These are phyloP conservation scores for Fusarium sterilihyphosum DNA, from an alignment of 2,329 filamentous ascomycete species.

Conservation along the genomic window DNA sequence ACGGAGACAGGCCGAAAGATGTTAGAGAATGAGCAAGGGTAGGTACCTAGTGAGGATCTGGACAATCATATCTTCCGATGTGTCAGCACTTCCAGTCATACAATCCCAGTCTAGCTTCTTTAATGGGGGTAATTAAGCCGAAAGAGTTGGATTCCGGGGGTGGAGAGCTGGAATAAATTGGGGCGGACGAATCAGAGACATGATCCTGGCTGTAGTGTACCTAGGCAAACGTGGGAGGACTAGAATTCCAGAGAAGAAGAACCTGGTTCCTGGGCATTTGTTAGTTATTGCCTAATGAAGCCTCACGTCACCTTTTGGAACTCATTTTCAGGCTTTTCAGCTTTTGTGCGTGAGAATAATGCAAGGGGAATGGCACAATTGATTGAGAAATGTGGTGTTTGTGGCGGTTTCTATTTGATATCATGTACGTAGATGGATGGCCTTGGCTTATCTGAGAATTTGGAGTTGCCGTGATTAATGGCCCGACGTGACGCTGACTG, in stretches of 20 bases:
- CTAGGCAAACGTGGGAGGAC: background rate
- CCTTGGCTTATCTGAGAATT: constrained; percentile 38
- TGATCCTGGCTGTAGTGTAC: background rate
- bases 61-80: constrained; percentile 19
- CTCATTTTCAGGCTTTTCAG: background rate
- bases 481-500: constrained; percentile 20
- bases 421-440: background rate
- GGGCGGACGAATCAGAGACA: constrained; percentile 26
- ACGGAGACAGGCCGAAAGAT: constrained; percentile 18
- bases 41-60: background rate
- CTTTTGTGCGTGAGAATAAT: background rate
- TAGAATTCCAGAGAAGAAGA: background rate
- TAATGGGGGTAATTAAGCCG: background rate
- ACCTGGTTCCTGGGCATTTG: background rate
- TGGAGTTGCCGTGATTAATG: constrained; percentile 40
- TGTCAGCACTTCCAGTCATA: constrained; percentile 30
- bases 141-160: constrained; percentile 2
- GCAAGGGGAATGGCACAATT: background rate
- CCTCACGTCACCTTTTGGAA: background rate
- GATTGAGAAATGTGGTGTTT: background rate
- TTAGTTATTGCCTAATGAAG: background rate
- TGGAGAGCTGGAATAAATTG: constrained; percentile 5
- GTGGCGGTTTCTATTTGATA: constrained; percentile 14
- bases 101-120: background rate
- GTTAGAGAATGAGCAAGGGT: background rate